Conservation (phyloP, 2,329 filamentous ascomycete species). For the Bipolaris cookei region DNA sequence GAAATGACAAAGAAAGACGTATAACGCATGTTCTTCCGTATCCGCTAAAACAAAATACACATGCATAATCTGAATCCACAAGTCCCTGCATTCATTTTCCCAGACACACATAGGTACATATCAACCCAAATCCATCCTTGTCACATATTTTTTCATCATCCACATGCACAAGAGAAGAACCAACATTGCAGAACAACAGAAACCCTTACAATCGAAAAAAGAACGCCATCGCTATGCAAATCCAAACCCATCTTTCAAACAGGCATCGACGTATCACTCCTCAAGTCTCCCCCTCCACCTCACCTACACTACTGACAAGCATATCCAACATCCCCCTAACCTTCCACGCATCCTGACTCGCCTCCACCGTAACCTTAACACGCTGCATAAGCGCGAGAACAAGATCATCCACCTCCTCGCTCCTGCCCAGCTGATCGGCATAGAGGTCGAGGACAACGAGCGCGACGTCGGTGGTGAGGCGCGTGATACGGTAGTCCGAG, state of each 20-base stretch:
- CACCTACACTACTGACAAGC: conserved; percentile 66
- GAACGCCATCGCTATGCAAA: conserved; percentile 51
- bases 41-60: conserved; percentile 31
- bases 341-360: conserved; percentile 80
- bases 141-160: not conserved
- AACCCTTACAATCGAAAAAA: conserved; percentile 10
- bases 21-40: conserved; percentile 10
- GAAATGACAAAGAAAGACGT: not conserved
- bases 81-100: not conserved
- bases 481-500: conserved; percentile 79
- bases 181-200: conserved; percentile 15
- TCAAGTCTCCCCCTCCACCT: conserved; percentile 24
- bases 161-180: conserved; percentile 13
- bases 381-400: conserved; percentile 72
- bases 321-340: conserved; percentile 89
- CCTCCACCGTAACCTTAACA: conserved; percentile 79
- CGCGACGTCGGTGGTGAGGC: conserved; percentile 81
- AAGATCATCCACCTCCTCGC: conserved; percentile 72
- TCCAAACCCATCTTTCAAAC: conserved; percentile 10
- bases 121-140: not conserved
- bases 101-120: not conserved
- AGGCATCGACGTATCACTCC: not conserved
- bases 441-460: conserved; percentile 88
- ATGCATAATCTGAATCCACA: conserved; percentile 21
- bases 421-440: conserved; percentile 76